These are phyloP conservation scores for Dendrocalamus latiflorus DNA, from an alignment of 202 grass and related monocot genomes.

Conservation along the genomic window DNA sequence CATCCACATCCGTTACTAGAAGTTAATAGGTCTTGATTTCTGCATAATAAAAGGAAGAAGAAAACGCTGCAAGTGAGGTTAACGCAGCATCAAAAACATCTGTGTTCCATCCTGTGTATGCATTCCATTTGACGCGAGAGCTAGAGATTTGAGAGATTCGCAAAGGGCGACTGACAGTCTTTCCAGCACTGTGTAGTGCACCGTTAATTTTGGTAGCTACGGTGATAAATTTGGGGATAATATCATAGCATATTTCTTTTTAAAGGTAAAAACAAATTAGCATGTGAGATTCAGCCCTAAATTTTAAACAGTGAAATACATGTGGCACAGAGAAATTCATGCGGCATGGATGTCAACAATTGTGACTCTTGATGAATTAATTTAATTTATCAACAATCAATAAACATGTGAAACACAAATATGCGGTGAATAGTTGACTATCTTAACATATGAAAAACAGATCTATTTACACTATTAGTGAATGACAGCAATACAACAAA, in stretches of 20 bases:
- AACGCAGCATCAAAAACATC: too few species aligned
- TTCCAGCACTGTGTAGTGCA: too few species aligned
- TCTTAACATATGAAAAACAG: neutral
- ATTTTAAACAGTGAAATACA: conserved; percentile 15
- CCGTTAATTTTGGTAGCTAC: neutral
- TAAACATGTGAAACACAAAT: neutral
- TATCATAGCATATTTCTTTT: conserved; percentile 7
- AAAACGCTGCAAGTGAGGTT: too few species aligned
- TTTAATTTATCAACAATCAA: neutral
- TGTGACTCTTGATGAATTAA: neutral
- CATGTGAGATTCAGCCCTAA: neutral
- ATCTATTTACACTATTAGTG: neutral
- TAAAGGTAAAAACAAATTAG: conserved; percentile 5
- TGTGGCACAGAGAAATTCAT: neutral
- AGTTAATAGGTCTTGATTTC: too few species aligned
- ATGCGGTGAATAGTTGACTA: neutral
- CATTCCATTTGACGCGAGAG: too few species aligned
- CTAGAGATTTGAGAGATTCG: too few species aligned
- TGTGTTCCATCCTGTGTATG: too few species aligned
- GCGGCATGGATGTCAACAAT: neutral
- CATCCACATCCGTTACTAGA: too few species aligned
- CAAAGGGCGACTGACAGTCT: too few species aligned
- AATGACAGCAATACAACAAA: neutral
- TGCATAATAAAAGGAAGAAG: too few species aligned
- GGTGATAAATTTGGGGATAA: neutral